These are phyloP conservation scores for Ochetophila trinervis DNA, from an alignment of 306 rosid species.

Conservation along the genomic window DNA sequence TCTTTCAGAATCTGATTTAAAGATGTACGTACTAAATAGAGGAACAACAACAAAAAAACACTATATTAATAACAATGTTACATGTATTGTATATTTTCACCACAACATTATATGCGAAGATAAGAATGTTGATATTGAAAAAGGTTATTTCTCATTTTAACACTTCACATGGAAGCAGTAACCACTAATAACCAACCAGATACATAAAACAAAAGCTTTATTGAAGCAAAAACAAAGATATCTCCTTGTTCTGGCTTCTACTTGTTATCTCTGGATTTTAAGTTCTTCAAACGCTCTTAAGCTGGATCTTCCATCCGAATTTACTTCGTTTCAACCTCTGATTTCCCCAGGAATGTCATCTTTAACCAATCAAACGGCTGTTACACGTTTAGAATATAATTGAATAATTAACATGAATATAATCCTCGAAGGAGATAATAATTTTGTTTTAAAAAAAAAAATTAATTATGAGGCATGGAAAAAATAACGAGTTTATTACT, in stretches of 20 bases:
- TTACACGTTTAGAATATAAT: neutral
- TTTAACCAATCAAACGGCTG: constrained; percentile 37
- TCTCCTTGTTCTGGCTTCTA: neutral
- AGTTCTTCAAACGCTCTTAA: neutral
- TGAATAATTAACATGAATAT: neutral
- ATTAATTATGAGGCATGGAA: too few species aligned
- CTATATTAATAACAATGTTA: too few species aligned
- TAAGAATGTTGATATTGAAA: too few species aligned
- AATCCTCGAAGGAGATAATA: neutral
- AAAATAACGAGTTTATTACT: too few species aligned
- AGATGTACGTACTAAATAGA: too few species aligned
- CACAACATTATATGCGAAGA: too few species aligned
- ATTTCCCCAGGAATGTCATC: constrained; percentile 36
- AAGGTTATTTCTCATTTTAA: too few species aligned
- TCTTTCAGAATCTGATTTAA: too few species aligned
- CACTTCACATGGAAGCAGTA: too few species aligned
- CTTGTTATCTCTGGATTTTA: neutral
- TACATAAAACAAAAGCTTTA: constrained; percentile 13
- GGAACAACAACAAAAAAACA: too few species aligned
- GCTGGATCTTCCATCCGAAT: neutral
- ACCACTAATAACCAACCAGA: neutral
- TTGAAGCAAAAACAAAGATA: constrained; percentile 11
- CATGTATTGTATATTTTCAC: too few species aligned
- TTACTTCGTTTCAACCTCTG: constrained; percentile 21
- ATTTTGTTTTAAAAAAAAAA: neutral